Evolutionary conservation across 1,284 basidiomycete species (phyloP), one percentile per base, ranked within the genome.

Genomic region (Erythrobasidium hasegawianum): DNA sequence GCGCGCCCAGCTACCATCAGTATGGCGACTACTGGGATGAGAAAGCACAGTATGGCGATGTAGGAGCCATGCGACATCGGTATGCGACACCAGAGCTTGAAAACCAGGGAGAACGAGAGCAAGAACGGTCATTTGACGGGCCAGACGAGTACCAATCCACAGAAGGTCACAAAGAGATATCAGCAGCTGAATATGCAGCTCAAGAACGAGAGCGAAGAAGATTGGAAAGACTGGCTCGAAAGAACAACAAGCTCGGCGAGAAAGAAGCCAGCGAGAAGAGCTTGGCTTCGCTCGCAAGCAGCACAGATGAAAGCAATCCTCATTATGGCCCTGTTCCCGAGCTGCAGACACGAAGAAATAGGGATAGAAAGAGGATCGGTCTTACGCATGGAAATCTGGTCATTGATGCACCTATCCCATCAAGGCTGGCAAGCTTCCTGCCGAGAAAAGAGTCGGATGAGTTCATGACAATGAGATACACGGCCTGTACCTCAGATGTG

Each of bases 341-440:
- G 13, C 33, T 50, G 9, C 57, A 59, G 40, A 40, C 60, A 3
- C 49, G 64, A 10, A 59, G 64, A 27, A 69, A 76, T 61, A 71
- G 79, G 49, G 78, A 79, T 62, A 79, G 79, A 67, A 78, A 80
- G 59, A 75, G 75, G 40, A 77, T 81, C 11, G 76, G 76, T 9
- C 73, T 82, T 75, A 79, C 87, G 52, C 86, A 89, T 71, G 92
- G 93, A 16, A 90, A 95, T 77, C 83, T 94, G 59, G 88, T 93
- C 9, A 82, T 93, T 10, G 87, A 94, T 69, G 81, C 92, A 70
- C 83, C 85, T 22, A 88, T 96, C 7, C 93, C 93, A 16, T 87
- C 89, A 0, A 86, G 88, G 69, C 81, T 96, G 52, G 84, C 76
- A 0, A 76, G 78, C 61, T 80, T 95, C 61, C 79, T 97, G 20